Base-by-base conservation (phyloP, 345 rosid species). In the Crucihimalaya himalaica region DNA sequence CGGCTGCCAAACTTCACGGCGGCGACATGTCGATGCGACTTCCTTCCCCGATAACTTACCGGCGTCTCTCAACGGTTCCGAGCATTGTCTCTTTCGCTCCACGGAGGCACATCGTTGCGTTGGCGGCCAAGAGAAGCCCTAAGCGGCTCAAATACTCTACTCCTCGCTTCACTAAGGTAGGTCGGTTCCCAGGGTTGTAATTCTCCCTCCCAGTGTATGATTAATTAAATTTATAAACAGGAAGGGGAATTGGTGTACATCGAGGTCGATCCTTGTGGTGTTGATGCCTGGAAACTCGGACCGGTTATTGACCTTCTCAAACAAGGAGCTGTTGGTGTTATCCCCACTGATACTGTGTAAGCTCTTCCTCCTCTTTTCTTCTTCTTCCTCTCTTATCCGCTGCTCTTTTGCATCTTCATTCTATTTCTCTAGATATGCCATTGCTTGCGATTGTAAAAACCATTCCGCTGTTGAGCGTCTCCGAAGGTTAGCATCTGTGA, bases 341-440 rank as follows among this genome's bases (percentile, higher is more conserved):
- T 94, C 63, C 97, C 98, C 60, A 94, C 98, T 18, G 98, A 94
- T 47, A 91, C 97, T 2, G 79, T 89, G 91, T 94, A 82, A 81
- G 8, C 6, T 6, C 37, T 16, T 25, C 19, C 12, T 63, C 39
- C 19, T 31, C 4, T 51, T 28, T 9, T 10, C 13, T 9, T 57
- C 19, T 20, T 35, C 10, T 8, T 23, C 11, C 63, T 58, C 8
- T 12, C 8, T 16, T 18, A 45, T n/a, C 19, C 5, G 1, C 47
- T 18, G n/a, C n/a, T 19, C 52, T 42, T 11, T 4, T 5, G n/a
- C 8, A 19, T 13, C 47, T 45, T 58, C 63, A 29, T 73, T 56
- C 43, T 4, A 46, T 34, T 8, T 56, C 42, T 69, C 68, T 72
- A 91, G 97, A 72, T 91, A 89, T 71, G 91, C 97, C 5, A 83